Base-by-base conservation (phyloP, 495 filamentous ascomycete genomes). In the Beverwykella pulmonaria region DNA sequence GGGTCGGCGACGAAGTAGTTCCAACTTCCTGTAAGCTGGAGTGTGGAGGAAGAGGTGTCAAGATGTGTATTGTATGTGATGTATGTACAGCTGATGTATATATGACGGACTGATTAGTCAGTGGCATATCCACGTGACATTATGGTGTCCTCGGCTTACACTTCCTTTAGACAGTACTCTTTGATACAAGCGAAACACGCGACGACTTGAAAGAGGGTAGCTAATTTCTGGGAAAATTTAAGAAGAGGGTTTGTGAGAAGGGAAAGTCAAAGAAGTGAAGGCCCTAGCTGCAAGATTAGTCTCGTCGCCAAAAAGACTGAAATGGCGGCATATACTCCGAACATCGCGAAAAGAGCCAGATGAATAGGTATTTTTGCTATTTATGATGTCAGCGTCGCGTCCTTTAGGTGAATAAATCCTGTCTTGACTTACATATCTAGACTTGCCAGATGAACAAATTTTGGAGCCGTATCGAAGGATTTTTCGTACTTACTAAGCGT, bases 401-500 rank as follows among this genome's bases (percentile, higher is more conserved):
- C 22, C 14, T 2, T n/a, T 19, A 9, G 12, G 15, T 9, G 1
- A 2, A 2, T 15, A 14, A 2, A 4, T 5, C 5, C 30, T 20
- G 3, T 34, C 5, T 5, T 29, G 10, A 22, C 54, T 20, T 25
- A 58, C 54, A 58, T 8, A 58, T 4, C 2, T 9, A 6, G 7
- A 58, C 25, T 6, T 41, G 17, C 30, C 54, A 39, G 22, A 58
- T 26, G 22, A 58, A 10, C 7, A 58, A 25, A n/a, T 58, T 58
- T 3, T 32, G 54, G 34, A 8, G 44, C 2, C 30, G 17, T 32
- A 22, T 25, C 1, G 54, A 58, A 14, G 30, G 10, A 22, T 19
- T 12, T 44, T 23, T 25, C 83, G 2, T 83, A 85, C 46, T 84
- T 85, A 23, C 75, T 57, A 14, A 75, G 77, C 1, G 71, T 77